phyloP scores from a whole-genome alignment of 2,329 filamentous ascomycete genomes.

The Pyrenochaeta sp. region DNA sequence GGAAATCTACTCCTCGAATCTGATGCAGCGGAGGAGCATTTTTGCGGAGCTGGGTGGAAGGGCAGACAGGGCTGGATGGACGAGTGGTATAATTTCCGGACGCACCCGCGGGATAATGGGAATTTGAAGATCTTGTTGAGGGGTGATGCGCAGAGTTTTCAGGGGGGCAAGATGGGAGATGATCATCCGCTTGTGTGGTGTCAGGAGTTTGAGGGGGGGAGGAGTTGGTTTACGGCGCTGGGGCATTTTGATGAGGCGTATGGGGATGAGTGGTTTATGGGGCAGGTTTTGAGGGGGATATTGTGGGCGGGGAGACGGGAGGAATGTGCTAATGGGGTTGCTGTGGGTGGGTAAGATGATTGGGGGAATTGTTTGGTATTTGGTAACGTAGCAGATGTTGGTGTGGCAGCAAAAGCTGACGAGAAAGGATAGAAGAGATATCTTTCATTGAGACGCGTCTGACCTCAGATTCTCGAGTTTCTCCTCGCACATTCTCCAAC shows the following conservation, averaged over 20 bases:
- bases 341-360: neutral
- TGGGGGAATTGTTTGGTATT: neutral
- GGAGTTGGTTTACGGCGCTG: conserved; percentile 30
- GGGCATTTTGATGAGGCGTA: conserved; percentile 42
- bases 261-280: conserved; percentile 33
- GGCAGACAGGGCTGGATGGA: conserved; percentile 25
- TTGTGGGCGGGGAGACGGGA: conserved; percentile 25
- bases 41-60: neutral
- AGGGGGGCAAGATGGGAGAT: conserved; percentile 32
- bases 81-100: conserved; percentile 42
- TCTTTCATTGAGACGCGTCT: too few species aligned
- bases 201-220: conserved; percentile 41
- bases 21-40: conserved; percentile 5
- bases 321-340: neutral
- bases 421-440: too few species aligned
- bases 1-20: conserved; percentile 26
- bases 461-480: too few species aligned
- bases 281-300: conserved; percentile 25
- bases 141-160: conserved; percentile 30
- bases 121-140: conserved; percentile 29
- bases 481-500: too few species aligned
- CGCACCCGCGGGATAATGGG: conserved; percentile 31
- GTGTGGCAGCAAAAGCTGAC: too few species aligned
- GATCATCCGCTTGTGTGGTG: conserved; percentile 42
- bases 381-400: too few species aligned